Evolutionary conservation across 108 stramenopile species (phyloP).

Genomic region (Aurantiochytrium sp.): DNA sequence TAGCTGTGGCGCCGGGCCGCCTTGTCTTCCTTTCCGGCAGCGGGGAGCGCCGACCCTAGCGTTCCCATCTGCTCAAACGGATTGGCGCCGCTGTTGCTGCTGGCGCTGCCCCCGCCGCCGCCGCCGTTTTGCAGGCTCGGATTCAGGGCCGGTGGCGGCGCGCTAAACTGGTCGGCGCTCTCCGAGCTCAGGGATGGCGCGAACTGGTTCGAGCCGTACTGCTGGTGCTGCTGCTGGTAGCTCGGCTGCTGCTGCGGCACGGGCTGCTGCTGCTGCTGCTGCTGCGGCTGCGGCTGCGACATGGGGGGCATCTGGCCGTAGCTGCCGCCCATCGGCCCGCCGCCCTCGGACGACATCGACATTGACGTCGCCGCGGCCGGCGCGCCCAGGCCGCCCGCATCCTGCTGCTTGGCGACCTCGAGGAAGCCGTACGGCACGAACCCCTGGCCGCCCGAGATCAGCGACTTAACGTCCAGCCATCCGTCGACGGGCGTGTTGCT

Average conservation of each 20-base stretch:
- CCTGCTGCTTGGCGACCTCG: background rate
- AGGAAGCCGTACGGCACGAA: background rate
- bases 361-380: background rate
- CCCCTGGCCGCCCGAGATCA: background rate
- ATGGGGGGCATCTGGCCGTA: background rate
- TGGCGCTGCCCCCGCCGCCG: no score
- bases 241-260: background rate
- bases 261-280: background rate
- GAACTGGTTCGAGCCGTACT: background rate
- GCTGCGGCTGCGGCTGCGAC: background rate
- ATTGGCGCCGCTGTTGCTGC: background rate
- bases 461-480: background rate
- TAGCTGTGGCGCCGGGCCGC: background rate
- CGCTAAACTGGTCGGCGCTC: background rate
- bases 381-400: background rate
- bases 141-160: background rate
- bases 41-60: background rate
- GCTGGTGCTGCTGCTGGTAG: background rate
- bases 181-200: background rate
- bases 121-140: background rate
- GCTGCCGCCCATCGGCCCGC: background rate
- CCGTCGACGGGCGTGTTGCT: constrained; percentile 5
- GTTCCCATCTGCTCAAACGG: background rate
- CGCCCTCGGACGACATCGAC: background rate
- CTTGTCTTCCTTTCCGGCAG: background rate